phyloP scores from a whole-genome alignment of 73 alveolate species.

The Tetrahymena borealis region DNA sequence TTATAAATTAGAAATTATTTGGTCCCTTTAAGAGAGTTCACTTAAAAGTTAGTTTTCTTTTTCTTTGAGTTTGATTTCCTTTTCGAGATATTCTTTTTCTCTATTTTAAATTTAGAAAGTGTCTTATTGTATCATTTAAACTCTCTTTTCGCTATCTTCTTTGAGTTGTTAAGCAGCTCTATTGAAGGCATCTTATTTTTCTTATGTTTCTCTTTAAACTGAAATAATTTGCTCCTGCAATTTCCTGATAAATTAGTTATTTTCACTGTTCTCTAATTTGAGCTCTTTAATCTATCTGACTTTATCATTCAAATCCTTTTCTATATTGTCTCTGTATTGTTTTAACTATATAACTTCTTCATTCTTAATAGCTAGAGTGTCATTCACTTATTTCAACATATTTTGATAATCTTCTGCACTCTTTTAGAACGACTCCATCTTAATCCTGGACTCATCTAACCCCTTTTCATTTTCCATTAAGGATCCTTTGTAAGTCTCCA shows the following conservation, averaged over 20 bases:
- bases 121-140: not conserved
- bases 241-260: not conserved
- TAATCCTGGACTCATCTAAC: not conserved
- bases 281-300: not conserved
- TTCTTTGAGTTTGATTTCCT: not conserved
- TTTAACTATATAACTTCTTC: not conserved
- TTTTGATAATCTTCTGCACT: not conserved
- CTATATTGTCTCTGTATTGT: not conserved
- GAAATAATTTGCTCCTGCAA: not conserved
- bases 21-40: not conserved
- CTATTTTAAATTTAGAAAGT: not conserved
- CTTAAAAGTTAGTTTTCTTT: not conserved
- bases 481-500: not conserved
- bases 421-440: not conserved
- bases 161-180: not conserved
- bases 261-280: not conserved
- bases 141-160: not conserved
- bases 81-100: not conserved
- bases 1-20: not conserved
- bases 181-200: not conserved
- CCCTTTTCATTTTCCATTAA: not conserved
- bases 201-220: not conserved
- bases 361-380: not conserved
- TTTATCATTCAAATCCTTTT: not conserved
- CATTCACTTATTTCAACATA: not conserved